Conservation (phyloP, 129 eudicot species). For the Solidago caesia region DNA sequence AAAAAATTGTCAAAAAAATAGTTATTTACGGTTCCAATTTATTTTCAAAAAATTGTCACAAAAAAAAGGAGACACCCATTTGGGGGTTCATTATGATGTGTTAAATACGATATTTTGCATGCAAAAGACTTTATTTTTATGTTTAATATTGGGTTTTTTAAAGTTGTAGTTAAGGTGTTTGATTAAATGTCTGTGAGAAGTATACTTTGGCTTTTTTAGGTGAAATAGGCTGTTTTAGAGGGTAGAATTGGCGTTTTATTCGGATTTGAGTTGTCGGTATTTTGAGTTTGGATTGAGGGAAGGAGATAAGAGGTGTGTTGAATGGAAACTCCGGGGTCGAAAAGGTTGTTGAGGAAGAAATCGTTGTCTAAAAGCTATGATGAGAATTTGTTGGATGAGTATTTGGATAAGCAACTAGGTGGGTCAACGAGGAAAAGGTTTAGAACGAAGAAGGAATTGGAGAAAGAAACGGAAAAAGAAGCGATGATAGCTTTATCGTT, state of each 20-base stretch:
- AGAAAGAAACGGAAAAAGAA: conserved; percentile 84
- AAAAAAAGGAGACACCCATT: not conserved
- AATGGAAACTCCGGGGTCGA: conserved; percentile 41
- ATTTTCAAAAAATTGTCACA: not conserved
- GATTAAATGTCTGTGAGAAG: conserved; percentile 14
- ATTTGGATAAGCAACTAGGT: conserved; percentile 67
- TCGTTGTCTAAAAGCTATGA: conserved; percentile 54
- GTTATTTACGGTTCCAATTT: not conserved
- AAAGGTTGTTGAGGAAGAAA: conserved; percentile 68
- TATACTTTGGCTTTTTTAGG: not conserved
- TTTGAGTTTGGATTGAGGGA: not conserved
- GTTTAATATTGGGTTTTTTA: not conserved
- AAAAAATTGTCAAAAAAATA: conserved; percentile 11
- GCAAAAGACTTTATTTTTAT: not conserved
- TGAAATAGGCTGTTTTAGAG: too few species aligned
- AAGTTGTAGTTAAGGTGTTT: conserved; percentile 27
- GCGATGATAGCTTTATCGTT: conserved; percentile 89
- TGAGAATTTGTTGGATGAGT: conserved; percentile 84
- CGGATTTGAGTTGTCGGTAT: not conserved
- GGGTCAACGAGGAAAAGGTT: conserved; percentile 48
- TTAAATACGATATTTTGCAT: not conserved
- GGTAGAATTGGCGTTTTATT: not conserved
- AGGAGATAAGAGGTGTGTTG: conserved; percentile 1
- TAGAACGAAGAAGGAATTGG: conserved; percentile 60
- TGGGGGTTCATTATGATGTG: not conserved